These are phyloP conservation scores for Fusarium sacchari DNA, from an alignment of 2,329 filamentous ascomycete species.

Conservation along the genomic window DNA sequence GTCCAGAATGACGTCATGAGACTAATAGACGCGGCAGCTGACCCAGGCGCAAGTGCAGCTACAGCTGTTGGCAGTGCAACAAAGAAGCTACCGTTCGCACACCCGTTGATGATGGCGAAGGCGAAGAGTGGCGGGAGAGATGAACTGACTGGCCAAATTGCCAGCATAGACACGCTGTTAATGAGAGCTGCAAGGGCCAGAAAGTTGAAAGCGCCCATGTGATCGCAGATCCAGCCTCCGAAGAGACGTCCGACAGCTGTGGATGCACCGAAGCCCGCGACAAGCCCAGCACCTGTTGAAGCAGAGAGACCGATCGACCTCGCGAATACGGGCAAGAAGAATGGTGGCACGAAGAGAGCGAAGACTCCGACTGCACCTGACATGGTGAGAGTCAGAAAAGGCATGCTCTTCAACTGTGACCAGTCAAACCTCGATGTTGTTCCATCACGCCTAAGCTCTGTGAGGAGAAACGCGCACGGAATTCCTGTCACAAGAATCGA, in stretches of 20 bases:
- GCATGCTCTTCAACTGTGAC: background rate
- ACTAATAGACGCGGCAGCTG: background rate
- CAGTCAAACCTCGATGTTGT: constrained; percentile 2
- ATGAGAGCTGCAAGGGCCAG: background rate
- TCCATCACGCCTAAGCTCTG: background rate
- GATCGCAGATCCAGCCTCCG: background rate
- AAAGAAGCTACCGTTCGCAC: constrained; percentile 3
- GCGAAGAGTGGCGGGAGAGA: background rate
- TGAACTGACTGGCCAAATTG: constrained; percentile 1
- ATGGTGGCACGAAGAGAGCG: background rate
- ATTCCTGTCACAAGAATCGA: background rate
- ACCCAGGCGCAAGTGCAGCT: background rate
- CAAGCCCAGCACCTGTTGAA: background rate
- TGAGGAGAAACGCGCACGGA: background rate
- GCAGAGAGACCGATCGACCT: background rate
- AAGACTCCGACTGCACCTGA: constrained; percentile 1
- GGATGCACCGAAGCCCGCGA: background rate
- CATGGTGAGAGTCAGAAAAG: background rate
- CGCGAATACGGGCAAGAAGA: background rate
- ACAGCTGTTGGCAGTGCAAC: constrained; percentile 18
- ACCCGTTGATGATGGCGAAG: background rate
- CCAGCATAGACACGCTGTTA: background rate
- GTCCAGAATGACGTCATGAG: constrained; percentile 7
- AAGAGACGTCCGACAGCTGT: background rate
- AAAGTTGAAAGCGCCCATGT: constrained; percentile 1